A percentile compares a stretch with the other conserved stretches of the same genome.
Evolutionary conservation across 768 basidiomycete genomes (phyloP).

Genomic region (Termitomyces sp.): DNA sequence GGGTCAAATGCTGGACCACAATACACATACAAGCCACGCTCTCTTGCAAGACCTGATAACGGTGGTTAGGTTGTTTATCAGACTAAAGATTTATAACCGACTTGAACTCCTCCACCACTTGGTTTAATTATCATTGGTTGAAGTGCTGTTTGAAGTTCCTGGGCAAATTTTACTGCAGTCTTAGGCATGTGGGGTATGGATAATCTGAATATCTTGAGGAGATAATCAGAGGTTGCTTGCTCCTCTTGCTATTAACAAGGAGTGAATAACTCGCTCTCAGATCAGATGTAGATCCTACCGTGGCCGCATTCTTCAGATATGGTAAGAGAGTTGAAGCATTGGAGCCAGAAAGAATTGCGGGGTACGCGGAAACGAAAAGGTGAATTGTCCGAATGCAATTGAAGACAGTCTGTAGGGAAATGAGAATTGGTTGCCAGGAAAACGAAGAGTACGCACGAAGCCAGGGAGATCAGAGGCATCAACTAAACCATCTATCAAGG

Average conservation of each 20-base stretch:
- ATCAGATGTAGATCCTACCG: constrained; percentile 34
- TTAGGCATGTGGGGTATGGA: constrained; percentile 87
- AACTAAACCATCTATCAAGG: constrained; percentile 81
- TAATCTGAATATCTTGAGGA: constrained; percentile 83
- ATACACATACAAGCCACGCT: constrained; percentile 89
- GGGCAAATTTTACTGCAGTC: constrained; percentile 83
- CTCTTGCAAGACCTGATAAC: constrained; percentile 74
- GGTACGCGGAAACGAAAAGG: constrained; percentile 76
- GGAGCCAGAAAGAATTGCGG: constrained; percentile 73
- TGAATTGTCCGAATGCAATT: constrained; percentile 85
- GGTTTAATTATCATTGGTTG: constrained; percentile 93
- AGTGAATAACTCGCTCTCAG: background rate
- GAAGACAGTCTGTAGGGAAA: constrained; percentile 57
- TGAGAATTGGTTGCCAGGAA: background rate
- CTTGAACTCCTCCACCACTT: constrained; percentile 57
- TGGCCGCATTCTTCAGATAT: constrained; percentile 79
- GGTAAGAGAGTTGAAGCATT: constrained; percentile 85
- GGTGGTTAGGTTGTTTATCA: background rate
- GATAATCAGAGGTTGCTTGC: constrained; percentile 74
- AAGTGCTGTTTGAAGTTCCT: constrained; percentile 73
- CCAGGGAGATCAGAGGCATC: constrained; percentile 78
- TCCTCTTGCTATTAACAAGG: constrained; percentile 63
- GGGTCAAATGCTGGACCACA: constrained; percentile 79
- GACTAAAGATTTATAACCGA: constrained; percentile 24
- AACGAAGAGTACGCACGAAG: constrained; percentile 45